A percentile compares a stretch with the other conserved stretches of the same genome.
Evolutionary conservation across 371 early-diverging fungal species (phyloP).

Genomic region (Chytridium lagenaria): DNA sequence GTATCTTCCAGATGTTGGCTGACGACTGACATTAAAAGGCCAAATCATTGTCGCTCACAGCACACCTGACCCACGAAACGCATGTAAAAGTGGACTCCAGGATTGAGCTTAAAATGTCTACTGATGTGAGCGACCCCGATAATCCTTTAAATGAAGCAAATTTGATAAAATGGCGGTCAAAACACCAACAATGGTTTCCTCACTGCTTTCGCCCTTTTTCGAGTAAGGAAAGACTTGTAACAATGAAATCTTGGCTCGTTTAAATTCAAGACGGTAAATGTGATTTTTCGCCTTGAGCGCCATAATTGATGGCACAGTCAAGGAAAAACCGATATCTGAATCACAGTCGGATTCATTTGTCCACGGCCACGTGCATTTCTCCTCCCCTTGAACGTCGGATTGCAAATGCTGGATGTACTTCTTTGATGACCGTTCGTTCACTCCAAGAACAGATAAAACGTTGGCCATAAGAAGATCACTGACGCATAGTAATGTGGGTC

Average conservation of each 20-base stretch:
- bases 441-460: not conserved
- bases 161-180: not conserved
- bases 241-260: not conserved
- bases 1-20: not conserved
- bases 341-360: not conserved
- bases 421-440: not conserved
- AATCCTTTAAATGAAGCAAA: not conserved
- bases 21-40: not conserved
- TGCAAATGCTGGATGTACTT: not conserved
- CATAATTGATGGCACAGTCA: not conserved
- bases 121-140: not conserved
- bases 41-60: not conserved
- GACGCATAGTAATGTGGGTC: not conserved
- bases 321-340: conserved; percentile 2
- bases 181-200: not conserved
- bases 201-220: not conserved
- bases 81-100: not conserved
- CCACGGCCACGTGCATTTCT: not conserved
- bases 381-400: not conserved
- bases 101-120: not conserved
- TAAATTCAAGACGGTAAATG: not conserved
- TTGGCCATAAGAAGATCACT: not conserved
- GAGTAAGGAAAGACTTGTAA: not conserved
- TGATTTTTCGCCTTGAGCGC: not conserved
- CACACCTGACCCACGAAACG: not conserved